phyloP scores from a whole-genome alignment of 495 filamentous ascomycete genomes.

The Xylaria intraflava region DNA sequence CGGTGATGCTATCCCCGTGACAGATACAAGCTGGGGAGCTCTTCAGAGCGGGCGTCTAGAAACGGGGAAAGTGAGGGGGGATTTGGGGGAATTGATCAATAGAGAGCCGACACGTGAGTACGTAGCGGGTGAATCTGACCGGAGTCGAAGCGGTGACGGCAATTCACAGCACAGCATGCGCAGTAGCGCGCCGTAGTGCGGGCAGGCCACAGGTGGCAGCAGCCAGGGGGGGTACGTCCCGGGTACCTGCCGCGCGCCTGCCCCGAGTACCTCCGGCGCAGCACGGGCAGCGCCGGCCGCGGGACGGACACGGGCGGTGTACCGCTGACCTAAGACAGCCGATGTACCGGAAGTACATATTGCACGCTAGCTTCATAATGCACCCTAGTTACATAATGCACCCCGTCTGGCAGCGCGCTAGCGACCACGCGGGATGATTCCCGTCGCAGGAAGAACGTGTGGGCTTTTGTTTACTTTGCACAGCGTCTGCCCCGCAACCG shows the following conservation, averaged over 20 bases:
- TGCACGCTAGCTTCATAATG: not conserved
- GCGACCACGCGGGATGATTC: not conserved
- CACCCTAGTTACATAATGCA: not conserved
- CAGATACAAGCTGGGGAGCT: not conserved
- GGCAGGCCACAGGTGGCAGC: not conserved
- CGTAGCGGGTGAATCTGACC: too few relatives aligned
- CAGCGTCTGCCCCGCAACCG: slow-evolving; percentile 10
- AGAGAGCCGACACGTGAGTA: slow-evolving; percentile 11
- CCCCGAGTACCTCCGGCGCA: too few relatives aligned
- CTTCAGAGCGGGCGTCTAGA: not conserved
- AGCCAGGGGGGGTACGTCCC: too few relatives aligned
- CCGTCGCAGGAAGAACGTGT: not conserved
- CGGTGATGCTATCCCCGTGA: not conserved
- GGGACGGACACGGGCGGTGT: not conserved
- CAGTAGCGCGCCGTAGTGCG: too few relatives aligned
- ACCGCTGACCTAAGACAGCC: too few relatives aligned
- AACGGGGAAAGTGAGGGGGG: too few relatives aligned
- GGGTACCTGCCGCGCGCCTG: too few relatives aligned
- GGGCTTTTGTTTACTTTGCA: slow-evolving; percentile 17
- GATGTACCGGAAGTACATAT: not conserved
- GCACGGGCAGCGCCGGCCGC: too few relatives aligned
- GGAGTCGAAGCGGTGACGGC: slow-evolving; percentile 1
- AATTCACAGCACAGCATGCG: not conserved
- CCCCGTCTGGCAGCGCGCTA: not conserved
- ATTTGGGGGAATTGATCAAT: slow-evolving; percentile 10